Conservation (phyloP, 2,329 filamentous ascomycete genomes). For the Aspergillus sp. region DNA sequence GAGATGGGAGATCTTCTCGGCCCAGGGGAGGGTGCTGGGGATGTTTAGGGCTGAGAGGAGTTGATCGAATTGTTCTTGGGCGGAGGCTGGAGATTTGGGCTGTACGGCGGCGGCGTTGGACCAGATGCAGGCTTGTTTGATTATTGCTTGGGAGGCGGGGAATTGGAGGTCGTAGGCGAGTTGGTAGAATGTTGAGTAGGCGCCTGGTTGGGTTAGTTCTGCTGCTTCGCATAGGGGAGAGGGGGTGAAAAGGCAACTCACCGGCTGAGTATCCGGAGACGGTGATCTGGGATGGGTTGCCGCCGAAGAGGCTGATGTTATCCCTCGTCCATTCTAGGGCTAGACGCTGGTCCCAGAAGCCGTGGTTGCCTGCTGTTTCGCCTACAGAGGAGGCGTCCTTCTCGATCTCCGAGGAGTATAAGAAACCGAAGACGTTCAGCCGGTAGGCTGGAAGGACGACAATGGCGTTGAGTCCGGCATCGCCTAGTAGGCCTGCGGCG, state of each 20-base stretch:
- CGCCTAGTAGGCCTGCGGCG: conserved; percentile 50
- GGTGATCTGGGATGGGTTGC: conserved; percentile 54
- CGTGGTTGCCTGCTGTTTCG: conserved; percentile 52
- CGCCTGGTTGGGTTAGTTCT: conserved; percentile 35
- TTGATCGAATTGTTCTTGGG: conserved; percentile 56
- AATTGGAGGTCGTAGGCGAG: conserved; percentile 58
- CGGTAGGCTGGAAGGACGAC: conserved; percentile 60
- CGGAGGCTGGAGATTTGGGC: conserved; percentile 50
- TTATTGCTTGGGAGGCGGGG: conserved; percentile 48
- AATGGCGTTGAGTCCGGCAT: conserved; percentile 53
- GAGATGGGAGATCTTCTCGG: conserved; percentile 51
- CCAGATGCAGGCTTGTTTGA: conserved; percentile 57
- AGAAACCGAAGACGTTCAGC: conserved; percentile 59
- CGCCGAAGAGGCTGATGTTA: conserved; percentile 55
- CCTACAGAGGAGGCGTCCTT: conserved; percentile 41
- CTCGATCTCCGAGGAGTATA: conserved; percentile 52
- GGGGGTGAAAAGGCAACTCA: conserved; percentile 17
- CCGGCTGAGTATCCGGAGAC: conserved; percentile 59
- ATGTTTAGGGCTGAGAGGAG: conserved; percentile 51
- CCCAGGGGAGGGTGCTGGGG: conserved; percentile 38
- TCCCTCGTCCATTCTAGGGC: conserved; percentile 59
- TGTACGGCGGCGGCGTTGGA: conserved; percentile 57
- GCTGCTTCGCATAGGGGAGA: not conserved
- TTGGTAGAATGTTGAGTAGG: conserved; percentile 60
- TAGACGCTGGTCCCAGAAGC: conserved; percentile 60